Evolutionary conservation across 257 asterid species (phyloP), one percentile per base, ranked within the genome.

Genomic region (Coffea canephora): DNA sequence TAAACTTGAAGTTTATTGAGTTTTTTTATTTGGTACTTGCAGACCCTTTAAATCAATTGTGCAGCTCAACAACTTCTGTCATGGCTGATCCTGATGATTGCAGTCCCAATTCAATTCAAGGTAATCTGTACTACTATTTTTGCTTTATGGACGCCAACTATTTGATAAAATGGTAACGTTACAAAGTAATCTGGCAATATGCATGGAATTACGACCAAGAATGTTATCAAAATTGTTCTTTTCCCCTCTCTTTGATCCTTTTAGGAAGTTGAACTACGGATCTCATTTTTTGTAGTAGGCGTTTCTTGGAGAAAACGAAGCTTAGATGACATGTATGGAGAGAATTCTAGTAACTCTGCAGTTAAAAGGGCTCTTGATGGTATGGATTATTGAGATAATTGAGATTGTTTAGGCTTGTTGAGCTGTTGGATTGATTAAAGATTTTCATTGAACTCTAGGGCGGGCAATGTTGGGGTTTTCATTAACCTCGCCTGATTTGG

Each of bases 401-500:
- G 41, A 52, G 73, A 8, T 61, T 31, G 41, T 68, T 10, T 39
- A 3, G 10, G 45, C 43, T 75, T 64, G 59, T 50, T 62, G 27
- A 68, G 54, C 34, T 78, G 34, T 71, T 77, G 79, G 36, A 71
- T 74, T 76, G 59, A 77, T 66, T 31, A 43, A 27, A 57, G 25
- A 55, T 50, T 76, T 59, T 43, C 52, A 49, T 23, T 74, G n/a
- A 61, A 23, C 75, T 78, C 69, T 78, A 95, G 98, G 97, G 69
- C 84, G 87, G 78, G 82, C 84, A 23, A 82, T 82, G 67, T 70
- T 89, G 89, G 97, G 93, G 16, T 93, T 90, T 86, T 93, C 99
- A 4, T 82, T 91, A 76, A 70, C 90, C 55, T 89, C 97, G 5
- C 97, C 98, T 77, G 98, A 95, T 87, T 84, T 95, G 82, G 97